Conservation (phyloP, 1,284 basidiomycete genomes). For the Apiotrichum siamense region DNA sequence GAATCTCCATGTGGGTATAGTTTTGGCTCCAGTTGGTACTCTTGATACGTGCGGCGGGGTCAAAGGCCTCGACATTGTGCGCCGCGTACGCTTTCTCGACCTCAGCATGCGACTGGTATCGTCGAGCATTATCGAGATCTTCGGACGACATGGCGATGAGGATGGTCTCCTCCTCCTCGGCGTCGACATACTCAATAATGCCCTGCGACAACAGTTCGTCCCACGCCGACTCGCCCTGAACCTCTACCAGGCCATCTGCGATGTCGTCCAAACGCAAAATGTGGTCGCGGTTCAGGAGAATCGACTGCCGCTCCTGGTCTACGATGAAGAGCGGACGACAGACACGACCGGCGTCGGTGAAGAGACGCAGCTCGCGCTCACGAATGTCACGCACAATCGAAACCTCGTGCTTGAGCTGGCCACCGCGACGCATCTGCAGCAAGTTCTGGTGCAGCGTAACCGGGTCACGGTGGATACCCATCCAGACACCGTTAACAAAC, state of each 20-base stretch:
- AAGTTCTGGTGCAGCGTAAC: constrained; percentile 87
- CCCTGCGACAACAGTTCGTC: constrained; percentile 77
- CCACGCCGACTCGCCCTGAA: constrained; percentile 66
- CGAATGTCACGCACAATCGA: constrained; percentile 96
- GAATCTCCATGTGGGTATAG: constrained; percentile 99
- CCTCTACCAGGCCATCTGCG: constrained; percentile 52
- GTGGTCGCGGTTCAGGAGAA: constrained; percentile 80
- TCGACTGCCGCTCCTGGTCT: constrained; percentile 66
- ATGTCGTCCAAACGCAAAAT: constrained; percentile 52
- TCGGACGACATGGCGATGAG: constrained; percentile 99
- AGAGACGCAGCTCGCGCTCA: constrained; percentile 87
- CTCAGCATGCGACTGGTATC: constrained; percentile 26
- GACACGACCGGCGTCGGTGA: constrained; percentile 94
- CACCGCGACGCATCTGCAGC: constrained; percentile 83
- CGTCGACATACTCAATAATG: constrained; percentile 90
- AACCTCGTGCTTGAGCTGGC: constrained; percentile 93
- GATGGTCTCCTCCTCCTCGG: constrained; percentile 98
- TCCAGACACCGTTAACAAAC: constrained; percentile 99
- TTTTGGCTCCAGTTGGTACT: constrained; percentile 73
- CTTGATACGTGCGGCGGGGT: constrained; percentile 82
- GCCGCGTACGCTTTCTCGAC: constrained; percentile 51
- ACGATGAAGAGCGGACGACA: constrained; percentile 97
- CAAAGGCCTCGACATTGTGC: constrained; percentile 55
- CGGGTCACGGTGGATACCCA: constrained; percentile 97
- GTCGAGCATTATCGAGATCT: constrained; percentile 73